These are phyloP conservation scores for Colletotrichum spaethianum DNA, from an alignment of 2,329 filamentous ascomycete genomes.

Conservation along the genomic window DNA sequence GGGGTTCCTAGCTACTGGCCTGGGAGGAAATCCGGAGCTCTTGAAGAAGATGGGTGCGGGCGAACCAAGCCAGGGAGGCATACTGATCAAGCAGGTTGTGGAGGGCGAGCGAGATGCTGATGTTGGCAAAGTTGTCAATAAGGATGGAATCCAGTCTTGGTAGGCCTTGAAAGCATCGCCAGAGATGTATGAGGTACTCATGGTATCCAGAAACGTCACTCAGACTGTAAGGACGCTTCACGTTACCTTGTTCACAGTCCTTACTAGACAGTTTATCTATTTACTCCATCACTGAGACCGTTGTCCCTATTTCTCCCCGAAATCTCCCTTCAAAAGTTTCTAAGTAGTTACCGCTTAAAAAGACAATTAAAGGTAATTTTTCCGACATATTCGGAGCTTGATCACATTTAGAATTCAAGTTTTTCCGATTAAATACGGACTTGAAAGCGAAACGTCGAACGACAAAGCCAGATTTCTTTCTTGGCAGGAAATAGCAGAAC, in stretches of 20 bases:
- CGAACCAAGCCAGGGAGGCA: conserved; percentile 53
- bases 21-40: conserved; percentile 52
- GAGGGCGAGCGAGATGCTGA: conserved; percentile 59
- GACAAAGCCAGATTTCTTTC: not conserved
- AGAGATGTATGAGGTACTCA: not conserved
- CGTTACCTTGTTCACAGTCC: not conserved
- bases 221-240: not conserved
- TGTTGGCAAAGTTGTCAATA: conserved; percentile 54
- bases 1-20: conserved; percentile 62
- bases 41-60: conserved; percentile 52
- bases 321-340: too few relatives aligned
- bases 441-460: conserved; percentile 52
- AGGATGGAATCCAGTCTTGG: conserved; percentile 51
- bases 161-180: conserved; percentile 28
- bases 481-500: conserved; percentile 23
- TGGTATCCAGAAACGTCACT: too few relatives aligned
- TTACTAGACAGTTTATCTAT: too few relatives aligned
- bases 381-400: too few relatives aligned
- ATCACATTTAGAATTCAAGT: too few relatives aligned
- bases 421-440: too few relatives aligned
- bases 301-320: too few relatives aligned
- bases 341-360: too few relatives aligned
- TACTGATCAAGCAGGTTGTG: conserved; percentile 56
- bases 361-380: too few relatives aligned
- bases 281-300: too few relatives aligned